These are phyloP conservation scores for Tetrastigma voinierianum DNA, from an alignment of 164 flowering plant species.

Conservation along the genomic window DNA sequence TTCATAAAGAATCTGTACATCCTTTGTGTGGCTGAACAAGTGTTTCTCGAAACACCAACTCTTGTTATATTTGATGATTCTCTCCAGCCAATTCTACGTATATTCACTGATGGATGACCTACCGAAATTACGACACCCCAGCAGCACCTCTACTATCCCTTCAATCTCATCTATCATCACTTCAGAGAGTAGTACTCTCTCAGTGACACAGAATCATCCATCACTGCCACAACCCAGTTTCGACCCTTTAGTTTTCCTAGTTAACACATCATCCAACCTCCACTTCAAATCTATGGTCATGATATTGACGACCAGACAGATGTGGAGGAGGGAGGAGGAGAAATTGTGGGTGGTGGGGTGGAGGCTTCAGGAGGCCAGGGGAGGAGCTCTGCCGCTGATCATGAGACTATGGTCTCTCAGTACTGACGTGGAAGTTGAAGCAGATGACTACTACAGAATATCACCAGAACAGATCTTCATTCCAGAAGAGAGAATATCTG, in stretches of 20 bases:
- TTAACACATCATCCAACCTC: no score
- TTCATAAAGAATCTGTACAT: constrained; percentile 23
- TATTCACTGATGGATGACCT: constrained; percentile 16
- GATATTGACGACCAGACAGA: no score
- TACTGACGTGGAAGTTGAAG: constrained; percentile 17
- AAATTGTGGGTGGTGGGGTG: constrained; percentile 22
- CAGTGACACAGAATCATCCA: neutral
- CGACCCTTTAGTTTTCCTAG: no score
- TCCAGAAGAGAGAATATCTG: constrained; percentile 29
- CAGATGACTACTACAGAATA: constrained; percentile 17
- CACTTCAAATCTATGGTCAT: no score
- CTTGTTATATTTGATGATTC: constrained; percentile 31
- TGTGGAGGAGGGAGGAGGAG: constrained; percentile 15
- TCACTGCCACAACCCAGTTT: no score
- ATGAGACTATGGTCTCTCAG: constrained; percentile 12
- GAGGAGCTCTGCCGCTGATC: constrained; percentile 22
- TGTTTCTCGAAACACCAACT: constrained; percentile 23
- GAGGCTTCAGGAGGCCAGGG: constrained; percentile 18
- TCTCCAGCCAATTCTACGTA: constrained; percentile 28
- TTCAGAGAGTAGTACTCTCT: neutral
- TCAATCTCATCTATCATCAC: neutral
- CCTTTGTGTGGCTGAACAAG: constrained; percentile 32
- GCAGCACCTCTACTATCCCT: neutral
- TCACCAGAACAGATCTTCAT: constrained; percentile 30
- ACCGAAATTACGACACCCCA: no score